These are phyloP conservation scores for Ophiostoma perfectum DNA, from an alignment of 2,329 filamentous ascomycete genomes.

Conservation along the genomic window DNA sequence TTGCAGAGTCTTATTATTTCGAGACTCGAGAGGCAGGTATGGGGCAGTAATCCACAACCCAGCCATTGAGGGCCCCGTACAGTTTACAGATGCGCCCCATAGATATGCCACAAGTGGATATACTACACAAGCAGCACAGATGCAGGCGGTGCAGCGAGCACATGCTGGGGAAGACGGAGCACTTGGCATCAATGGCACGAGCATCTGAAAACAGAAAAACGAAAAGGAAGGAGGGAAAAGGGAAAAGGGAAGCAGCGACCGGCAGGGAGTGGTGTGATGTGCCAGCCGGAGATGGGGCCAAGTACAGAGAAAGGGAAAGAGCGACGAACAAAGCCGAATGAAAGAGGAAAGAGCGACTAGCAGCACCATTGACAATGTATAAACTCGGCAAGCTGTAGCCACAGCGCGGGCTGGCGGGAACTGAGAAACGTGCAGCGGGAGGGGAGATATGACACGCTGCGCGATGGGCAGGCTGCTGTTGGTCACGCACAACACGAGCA, in stretches of 20 bases:
- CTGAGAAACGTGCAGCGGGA: neutral
- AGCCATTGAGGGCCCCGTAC: neutral
- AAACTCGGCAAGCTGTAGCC: neutral
- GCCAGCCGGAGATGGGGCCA: neutral
- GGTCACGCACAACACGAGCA: no score
- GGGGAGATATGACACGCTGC: neutral
- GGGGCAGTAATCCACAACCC: no score
- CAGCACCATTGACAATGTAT: neutral
- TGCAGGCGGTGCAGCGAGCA: neutral
- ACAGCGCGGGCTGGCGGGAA: slow-evolving; percentile 1
- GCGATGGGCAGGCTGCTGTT: no score
- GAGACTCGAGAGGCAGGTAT: no score
- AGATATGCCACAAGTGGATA: neutral
- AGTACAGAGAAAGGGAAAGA: neutral
- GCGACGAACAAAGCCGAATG: neutral
- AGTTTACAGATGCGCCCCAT: neutral
- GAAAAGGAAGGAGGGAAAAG: neutral
- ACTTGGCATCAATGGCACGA: neutral
- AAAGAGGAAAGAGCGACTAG: neutral
- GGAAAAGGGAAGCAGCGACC: neutral
- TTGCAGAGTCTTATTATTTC: neutral
- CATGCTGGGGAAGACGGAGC: neutral
- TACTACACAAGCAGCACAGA: neutral
- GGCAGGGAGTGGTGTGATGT: neutral
- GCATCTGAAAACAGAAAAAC: neutral